These are phyloP conservation scores for Cercospora beticola DNA, from an alignment of 2,329 filamentous ascomycete genomes.

Conservation along the genomic window DNA sequence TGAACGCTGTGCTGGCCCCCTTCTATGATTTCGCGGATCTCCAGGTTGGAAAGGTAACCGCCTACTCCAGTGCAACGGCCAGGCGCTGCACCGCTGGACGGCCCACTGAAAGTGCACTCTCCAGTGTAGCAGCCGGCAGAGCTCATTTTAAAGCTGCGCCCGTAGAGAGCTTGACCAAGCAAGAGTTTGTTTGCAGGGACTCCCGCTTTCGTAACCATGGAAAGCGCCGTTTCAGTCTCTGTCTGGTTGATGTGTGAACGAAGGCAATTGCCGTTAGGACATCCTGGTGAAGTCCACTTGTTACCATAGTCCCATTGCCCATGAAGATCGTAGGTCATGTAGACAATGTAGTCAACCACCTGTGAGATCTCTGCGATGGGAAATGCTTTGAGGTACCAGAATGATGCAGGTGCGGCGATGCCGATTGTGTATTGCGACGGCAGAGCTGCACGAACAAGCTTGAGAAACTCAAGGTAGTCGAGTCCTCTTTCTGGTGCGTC, in stretches of 20 bases:
- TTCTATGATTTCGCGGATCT: slow-evolving; percentile 11
- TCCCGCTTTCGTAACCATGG: slow-evolving; percentile 26
- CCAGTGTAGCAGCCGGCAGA: slow-evolving; percentile 28
- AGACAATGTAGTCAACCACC: slow-evolving; percentile 26
- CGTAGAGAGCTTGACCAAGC: slow-evolving; percentile 39
- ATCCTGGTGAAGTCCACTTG: slow-evolving; percentile 33
- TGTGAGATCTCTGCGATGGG: slow-evolving; percentile 30
- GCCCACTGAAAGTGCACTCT: slow-evolving; percentile 33
- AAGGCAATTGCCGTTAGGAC: slow-evolving; percentile 33
- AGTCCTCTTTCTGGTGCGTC: slow-evolving; percentile 7
- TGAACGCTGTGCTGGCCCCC: background rate
- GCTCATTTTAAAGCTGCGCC: slow-evolving; percentile 44
- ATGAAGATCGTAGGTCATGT: slow-evolving; percentile 38
- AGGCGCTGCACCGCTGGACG: slow-evolving; percentile 30
- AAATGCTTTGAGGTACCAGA: slow-evolving; percentile 35
- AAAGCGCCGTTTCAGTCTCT: slow-evolving; percentile 26
- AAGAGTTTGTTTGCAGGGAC: slow-evolving; percentile 34
- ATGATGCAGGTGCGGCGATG: slow-evolving; percentile 35
- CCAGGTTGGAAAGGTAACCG: slow-evolving; percentile 5
- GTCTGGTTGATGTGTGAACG: slow-evolving; percentile 36
- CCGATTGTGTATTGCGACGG: slow-evolving; percentile 27
- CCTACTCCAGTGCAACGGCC: slow-evolving; percentile 32
- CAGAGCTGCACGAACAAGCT: slow-evolving; percentile 8
- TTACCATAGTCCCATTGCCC: slow-evolving; percentile 44
- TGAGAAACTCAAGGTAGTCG: slow-evolving; percentile 21